These are phyloP conservation scores for Metschnikowia lochheadii DNA, from an alignment of 805 yeast genomes.

Conservation along the genomic window DNA sequence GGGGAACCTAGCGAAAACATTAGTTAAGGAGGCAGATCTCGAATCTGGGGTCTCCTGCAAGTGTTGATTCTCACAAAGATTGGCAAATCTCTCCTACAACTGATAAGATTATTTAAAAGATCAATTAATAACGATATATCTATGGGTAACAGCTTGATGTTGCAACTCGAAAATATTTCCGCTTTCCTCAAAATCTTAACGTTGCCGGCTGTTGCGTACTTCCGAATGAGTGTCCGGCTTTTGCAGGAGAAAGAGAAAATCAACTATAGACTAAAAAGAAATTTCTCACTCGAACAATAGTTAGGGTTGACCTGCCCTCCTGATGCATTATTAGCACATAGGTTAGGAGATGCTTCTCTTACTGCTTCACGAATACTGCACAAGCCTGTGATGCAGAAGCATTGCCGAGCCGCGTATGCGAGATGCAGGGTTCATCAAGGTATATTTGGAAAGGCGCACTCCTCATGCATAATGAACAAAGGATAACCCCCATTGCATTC, in stretches of 20 bases:
- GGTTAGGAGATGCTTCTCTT: background rate
- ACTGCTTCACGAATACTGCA: background rate
- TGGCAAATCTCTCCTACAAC: background rate
- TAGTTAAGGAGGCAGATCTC: background rate
- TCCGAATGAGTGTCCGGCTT: background rate
- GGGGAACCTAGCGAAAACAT: background rate
- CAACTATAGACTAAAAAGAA: background rate
- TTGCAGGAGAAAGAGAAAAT: background rate
- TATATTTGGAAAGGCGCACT: background rate
- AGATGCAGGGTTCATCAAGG: constrained; percentile 3
- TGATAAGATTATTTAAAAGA: background rate
- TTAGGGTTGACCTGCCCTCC: background rate
- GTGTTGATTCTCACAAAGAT: background rate
- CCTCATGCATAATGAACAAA: background rate
- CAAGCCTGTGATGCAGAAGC: background rate
- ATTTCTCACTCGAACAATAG: background rate
- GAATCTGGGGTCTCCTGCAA: background rate
- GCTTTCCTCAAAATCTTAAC: background rate
- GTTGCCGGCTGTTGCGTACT: background rate
- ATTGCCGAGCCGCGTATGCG: constrained; percentile 4
- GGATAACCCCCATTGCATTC: background rate
- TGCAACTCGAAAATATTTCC: background rate
- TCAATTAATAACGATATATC: background rate
- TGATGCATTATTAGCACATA: background rate
- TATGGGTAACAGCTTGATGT: background rate